Evolutionary conservation across 2,329 filamentous ascomycete species (phyloP).

Genomic region (Zymoseptoria ardabiliae): DNA sequence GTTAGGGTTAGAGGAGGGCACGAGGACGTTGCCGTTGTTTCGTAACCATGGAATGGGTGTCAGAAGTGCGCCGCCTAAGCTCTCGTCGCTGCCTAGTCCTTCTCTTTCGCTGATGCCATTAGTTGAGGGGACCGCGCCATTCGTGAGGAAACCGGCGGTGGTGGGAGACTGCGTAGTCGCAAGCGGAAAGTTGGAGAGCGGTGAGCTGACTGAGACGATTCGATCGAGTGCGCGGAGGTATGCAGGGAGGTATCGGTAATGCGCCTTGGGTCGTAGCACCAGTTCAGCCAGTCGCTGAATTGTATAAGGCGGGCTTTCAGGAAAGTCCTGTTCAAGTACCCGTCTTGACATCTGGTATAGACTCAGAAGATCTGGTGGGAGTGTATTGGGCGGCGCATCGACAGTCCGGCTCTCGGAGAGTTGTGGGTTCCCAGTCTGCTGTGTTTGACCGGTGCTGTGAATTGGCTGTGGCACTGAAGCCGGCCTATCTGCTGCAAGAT

Average conservation of each 20-base stretch:
- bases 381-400: slow-evolving; percentile 34
- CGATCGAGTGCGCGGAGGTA: slow-evolving; percentile 89
- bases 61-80: slow-evolving; percentile 78
- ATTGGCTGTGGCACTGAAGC: slow-evolving; percentile 17
- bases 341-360: slow-evolving; percentile 36
- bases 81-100: slow-evolving; percentile 72
- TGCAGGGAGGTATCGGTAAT: slow-evolving; percentile 74
- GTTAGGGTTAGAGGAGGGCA: slow-evolving; percentile 7
- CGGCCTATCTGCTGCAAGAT: slow-evolving; percentile 31
- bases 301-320: slow-evolving; percentile 75
- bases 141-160: slow-evolving; percentile 42
- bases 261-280: slow-evolving; percentile 63
- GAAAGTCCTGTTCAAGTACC: slow-evolving; percentile 50
- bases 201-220: slow-evolving; percentile 81
- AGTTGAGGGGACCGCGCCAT: slow-evolving; percentile 43
- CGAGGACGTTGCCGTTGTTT: slow-evolving; percentile 13
- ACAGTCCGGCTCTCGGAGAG: slow-evolving; percentile 26
- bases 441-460: not conserved
- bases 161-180: slow-evolving; percentile 46
- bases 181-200: slow-evolving; percentile 72
- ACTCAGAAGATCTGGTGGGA: slow-evolving; percentile 58
- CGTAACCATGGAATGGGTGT: slow-evolving; percentile 89
- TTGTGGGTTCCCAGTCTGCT: not conserved
- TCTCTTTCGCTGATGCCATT: slow-evolving; percentile 55
- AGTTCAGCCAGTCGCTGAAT: slow-evolving; percentile 88